Evolutionary conservation across 202 grass and related monocot species (phyloP), one percentile per base, ranked within the genome.

Genomic region (Brachypodium distachyon): DNA sequence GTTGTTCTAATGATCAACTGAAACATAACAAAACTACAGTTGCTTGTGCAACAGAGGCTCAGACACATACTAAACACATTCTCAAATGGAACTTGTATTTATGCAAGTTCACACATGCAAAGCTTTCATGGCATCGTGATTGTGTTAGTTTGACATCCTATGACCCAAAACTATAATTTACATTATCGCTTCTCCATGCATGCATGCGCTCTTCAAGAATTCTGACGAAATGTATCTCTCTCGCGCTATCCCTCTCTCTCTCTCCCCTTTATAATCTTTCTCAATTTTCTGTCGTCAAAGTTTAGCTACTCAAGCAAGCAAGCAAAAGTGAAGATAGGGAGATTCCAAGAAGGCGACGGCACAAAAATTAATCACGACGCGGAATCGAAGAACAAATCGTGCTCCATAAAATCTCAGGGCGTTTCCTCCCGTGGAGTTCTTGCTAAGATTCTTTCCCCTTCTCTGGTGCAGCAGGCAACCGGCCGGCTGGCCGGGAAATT

Each of bases 361-460:
- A 40, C 44, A 47, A 37, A 51, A n/a, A n/a, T n/a, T n/a, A n/a
- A 68, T 36, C 50, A 43, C 66, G 38, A 78, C 34, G 16, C 17
- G n/a, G 53, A n/a, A n/a, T n/a, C n/a, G n/a, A 70, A 61, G 43
- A 69, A 33, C 23, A 62, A 33, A 44, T 11, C 9, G 72, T 56
- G 29, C 48, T 48, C 7, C 43, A 27, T 46, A 46, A 17, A 48
- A 56, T 18, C 65, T 53, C 10, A 72, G 26, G 13, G 3, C 26
- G 65, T 55, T 73, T 79, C 53, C 61, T 79, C 52, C 17, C 21
- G 18, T 66, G 51, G 60, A n/a, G 74, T 49, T 29, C 19, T 68
- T 68, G 13, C n/a, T 23, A 12, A 83, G 80, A 80, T 88, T 76
- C 81, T 33, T 84, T 84, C 12, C 76, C 54, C 81, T 80, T 8